Conservation (phyloP, 345 rosid genomes). For the Salix caprea region DNA sequence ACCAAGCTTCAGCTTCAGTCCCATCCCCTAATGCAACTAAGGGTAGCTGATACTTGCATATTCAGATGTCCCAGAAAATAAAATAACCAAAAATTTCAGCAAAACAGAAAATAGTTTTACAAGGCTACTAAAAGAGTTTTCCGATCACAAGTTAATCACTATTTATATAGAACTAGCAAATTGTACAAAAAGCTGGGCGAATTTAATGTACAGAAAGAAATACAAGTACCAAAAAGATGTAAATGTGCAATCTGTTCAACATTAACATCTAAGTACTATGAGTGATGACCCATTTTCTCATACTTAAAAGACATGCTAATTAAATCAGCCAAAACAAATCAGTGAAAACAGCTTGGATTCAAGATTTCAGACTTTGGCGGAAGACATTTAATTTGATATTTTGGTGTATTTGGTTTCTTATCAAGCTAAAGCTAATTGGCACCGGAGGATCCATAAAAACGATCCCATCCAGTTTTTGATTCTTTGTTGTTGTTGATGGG, state of each 20-base stretch:
- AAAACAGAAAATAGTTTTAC: background rate
- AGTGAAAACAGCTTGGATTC: background rate
- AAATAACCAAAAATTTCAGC: background rate
- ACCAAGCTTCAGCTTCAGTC: background rate
- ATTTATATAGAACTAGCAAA: background rate
- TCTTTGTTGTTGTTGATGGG: background rate
- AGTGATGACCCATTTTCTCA: background rate
- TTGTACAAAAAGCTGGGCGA: background rate
- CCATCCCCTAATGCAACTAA: background rate
- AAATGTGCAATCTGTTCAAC: background rate
- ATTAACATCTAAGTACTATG: background rate
- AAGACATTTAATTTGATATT: too few species aligned
- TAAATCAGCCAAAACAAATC: background rate
- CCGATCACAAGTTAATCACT: background rate
- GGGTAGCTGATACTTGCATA: background rate
- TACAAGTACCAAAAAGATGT: background rate
- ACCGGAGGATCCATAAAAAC: background rate
- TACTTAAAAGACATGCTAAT: background rate
- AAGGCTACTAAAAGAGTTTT: background rate
- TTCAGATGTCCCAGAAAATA: background rate
- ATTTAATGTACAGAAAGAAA: background rate
- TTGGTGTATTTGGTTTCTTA: background rate
- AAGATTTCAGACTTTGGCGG: background rate
- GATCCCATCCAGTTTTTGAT: background rate
- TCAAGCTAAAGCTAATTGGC: background rate